Percentiles rank a stretch among this genome's conserved stretches.
Evolutionary conservation across 2,329 filamentous ascomycete species (phyloP).

Genomic region (Penicillium verrucosum): DNA sequence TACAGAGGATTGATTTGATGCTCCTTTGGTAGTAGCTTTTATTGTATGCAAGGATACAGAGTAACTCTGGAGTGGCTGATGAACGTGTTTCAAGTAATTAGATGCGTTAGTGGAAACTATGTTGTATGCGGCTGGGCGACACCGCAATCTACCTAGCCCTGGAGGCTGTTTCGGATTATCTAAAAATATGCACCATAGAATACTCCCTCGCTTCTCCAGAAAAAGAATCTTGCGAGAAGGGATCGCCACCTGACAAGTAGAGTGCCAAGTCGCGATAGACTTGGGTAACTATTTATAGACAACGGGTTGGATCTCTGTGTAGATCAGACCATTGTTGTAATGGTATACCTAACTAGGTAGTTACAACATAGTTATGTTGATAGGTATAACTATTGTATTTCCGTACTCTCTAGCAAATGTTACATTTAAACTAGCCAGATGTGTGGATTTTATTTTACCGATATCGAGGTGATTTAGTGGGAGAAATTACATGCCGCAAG

Average conservation of each 20-base stretch:
- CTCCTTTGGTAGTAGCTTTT: background rate
- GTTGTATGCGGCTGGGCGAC: background rate
- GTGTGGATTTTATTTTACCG: background rate
- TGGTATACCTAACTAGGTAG: background rate
- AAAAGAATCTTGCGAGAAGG: background rate
- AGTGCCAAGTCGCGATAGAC: background rate
- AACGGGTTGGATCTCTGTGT: background rate
- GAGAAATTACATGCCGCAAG: background rate
- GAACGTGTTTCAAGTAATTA: background rate
- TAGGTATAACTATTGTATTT: no score
- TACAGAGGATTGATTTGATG: background rate
- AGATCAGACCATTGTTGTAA: background rate
- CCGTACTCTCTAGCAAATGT: no score
- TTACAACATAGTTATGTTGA: background rate
- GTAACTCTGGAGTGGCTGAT: background rate
- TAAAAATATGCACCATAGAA: background rate
- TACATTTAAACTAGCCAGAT: background rate
- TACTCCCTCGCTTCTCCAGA: background rate
- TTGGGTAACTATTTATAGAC: background rate
- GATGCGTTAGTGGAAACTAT: background rate
- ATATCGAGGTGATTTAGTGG: background rate
- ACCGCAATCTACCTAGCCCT: background rate
- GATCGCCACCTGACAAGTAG: background rate
- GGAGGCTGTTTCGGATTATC: background rate
- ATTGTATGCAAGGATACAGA: background rate